Evolutionary conservation across 192 early-diverging fungal genomes (phyloP).

Genomic region (Rhizophagus prolifer): DNA sequence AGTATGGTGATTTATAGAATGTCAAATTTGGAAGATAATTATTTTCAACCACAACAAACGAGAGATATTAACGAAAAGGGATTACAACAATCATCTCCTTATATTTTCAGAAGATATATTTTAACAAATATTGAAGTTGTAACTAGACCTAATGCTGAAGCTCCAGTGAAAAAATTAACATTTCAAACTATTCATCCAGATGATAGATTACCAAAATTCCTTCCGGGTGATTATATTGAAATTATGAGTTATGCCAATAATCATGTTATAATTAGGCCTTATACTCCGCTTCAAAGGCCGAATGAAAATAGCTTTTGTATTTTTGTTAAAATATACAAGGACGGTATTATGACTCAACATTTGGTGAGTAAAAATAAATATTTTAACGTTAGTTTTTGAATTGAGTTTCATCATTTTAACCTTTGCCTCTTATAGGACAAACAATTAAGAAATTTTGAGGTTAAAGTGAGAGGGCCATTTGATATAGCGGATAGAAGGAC

Average conservation of each 20-base stretch:
- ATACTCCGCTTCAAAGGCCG: neutral
- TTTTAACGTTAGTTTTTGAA: neutral
- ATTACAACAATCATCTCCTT: neutral
- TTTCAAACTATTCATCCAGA: constrained; percentile 3
- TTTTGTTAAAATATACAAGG: constrained; percentile 9
- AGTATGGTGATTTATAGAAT: neutral
- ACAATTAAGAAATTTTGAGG: constrained; percentile 21
- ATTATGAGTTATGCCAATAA: constrained; percentile 8
- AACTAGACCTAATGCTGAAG: neutral
- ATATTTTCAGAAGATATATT: constrained; percentile 23
- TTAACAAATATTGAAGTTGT: constrained; percentile 9
- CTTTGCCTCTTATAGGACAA: constrained; percentile 1
- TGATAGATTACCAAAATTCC: constrained; percentile 5
- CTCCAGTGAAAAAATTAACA: constrained; percentile 8
- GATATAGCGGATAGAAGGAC: constrained; percentile 17
- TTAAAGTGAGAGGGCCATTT: constrained; percentile 23
- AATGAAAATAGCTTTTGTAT: neutral
- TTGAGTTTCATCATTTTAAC: neutral
- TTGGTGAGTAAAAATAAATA: neutral
- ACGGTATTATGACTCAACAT: constrained; percentile 17
- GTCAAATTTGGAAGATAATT: neutral
- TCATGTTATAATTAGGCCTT: neutral
- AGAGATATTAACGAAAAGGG: neutral
- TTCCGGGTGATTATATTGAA: constrained; percentile 30
- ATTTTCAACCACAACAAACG: neutral